A percentile compares a stretch with the other conserved stretches of the same genome.
Conservation (phyloP, 2,329 filamentous ascomycete species). For the Hypoxylon sp. region DNA sequence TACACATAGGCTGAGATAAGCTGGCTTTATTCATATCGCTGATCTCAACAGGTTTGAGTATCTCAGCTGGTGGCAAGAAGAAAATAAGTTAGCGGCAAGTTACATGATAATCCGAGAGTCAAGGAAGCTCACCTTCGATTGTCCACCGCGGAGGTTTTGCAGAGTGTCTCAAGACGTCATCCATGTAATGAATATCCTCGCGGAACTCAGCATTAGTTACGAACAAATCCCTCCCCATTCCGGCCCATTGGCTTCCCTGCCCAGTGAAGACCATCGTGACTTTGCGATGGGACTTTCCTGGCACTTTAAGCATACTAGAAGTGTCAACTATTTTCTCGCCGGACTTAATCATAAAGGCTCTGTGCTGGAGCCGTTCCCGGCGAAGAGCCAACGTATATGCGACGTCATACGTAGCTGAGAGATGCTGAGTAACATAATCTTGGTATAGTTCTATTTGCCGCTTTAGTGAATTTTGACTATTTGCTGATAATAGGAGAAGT, state of each 20-base stretch:
- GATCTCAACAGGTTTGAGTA: slow-evolving; percentile 38
- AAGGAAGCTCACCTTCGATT: slow-evolving; percentile 37
- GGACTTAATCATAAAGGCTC: slow-evolving; percentile 48
- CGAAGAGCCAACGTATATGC: slow-evolving; percentile 53
- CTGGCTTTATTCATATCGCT: slow-evolving; percentile 46
- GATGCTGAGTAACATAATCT: slow-evolving; percentile 44
- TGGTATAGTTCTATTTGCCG: slow-evolving; percentile 41
- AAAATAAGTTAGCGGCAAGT: slow-evolving; percentile 5
- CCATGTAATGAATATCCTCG: slow-evolving; percentile 39
- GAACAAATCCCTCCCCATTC: slow-evolving; percentile 49
- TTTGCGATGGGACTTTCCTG: slow-evolving; percentile 34
- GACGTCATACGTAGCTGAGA: slow-evolving; percentile 43
- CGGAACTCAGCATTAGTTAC: slow-evolving; percentile 38
- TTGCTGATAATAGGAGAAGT: slow-evolving; percentile 48
- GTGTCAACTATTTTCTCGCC: slow-evolving; percentile 30
- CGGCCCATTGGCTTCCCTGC: slow-evolving; percentile 54
- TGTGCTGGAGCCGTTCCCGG: slow-evolving; percentile 51
- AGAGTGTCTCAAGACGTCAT: slow-evolving; percentile 32
- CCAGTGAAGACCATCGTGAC: slow-evolving; percentile 53
- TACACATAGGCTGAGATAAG: slow-evolving; percentile 56
- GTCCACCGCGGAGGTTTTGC: slow-evolving; percentile 36
- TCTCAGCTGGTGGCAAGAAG: slow-evolving; percentile 29
- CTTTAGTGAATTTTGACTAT: slow-evolving; percentile 40
- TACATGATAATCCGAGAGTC: not conserved
- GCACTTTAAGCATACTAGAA: slow-evolving; percentile 25